Evolutionary conservation across 106 monocot species (phyloP), one percentile per base, ranked within the genome.

Genomic region (Posidonia australis): DNA sequence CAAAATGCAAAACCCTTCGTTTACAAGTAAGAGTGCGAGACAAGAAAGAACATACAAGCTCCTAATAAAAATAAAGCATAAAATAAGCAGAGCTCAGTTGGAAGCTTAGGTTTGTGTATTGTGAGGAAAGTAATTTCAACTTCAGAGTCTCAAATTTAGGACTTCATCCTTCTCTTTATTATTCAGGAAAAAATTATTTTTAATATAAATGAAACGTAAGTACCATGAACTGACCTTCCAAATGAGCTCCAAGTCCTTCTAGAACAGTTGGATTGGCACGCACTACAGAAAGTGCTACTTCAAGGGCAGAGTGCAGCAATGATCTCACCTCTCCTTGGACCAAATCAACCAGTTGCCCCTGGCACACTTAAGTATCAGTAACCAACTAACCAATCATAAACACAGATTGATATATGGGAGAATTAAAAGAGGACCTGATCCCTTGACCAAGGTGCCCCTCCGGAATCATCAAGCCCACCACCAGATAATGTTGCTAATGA

Each of bases 391-490:
- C 5, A 17, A 48, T 24, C 12, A 46, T 47, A 47, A 18, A 12
- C 36, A 36, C 36, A 36, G 36, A 36, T 4, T 36, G 36, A 36
- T 36, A 75, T 23, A 31, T 41, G 29, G 62, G 61, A 26, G 24
- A 64, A 65, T 32, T 22, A 57, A 69, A 54, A 64, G 72, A 44
- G 44, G 36, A 98, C 96, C 90, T 90, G 96, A 78, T 98, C 96
- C 73, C 82, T 87, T 68, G 82, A 64, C 87, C 87, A 98, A 27
- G 82, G 82, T 24, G 77, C 77, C 3, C 84, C 78, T 5, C 96
- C 84, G 54, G 96, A 90, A 29, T 98, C 96, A 75, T 98, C 90
- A 44, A 90, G 76, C n/a, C 96, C 96, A 67, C 96, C 96, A 57
- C 74, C 74, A 49, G 96, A 98, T 31, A 90, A 65, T 51, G 87